Base-by-base conservation (phyloP, 2,329 filamentous ascomycete genomes). In the Claviceps maximensis region DNA sequence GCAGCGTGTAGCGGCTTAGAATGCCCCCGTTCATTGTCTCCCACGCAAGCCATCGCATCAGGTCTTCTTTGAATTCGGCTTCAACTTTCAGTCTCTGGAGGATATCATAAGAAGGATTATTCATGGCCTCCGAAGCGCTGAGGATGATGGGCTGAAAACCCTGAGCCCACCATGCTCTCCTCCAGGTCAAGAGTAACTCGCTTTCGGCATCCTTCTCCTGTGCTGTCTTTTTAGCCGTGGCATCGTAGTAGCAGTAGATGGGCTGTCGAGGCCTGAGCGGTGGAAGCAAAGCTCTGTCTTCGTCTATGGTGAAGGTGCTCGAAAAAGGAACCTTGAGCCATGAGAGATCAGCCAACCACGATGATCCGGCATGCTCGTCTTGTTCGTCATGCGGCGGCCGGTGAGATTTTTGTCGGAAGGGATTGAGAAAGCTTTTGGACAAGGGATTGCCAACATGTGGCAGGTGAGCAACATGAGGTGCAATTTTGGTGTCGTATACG, bases 111-210 rank as follows among this genome's bases (percentile, higher is more conserved):
- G 87, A 70, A 1, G 87, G 87, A 63, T 95, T 93, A 62, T 82
- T 83, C 74, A 84, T 86, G 19, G 90, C 89, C 65, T 97, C 91
- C 1, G 79, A 81, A 17, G 82, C 78, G 50, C 86, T 84, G 53
- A 97, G 70, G 42, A 97, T 86, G 8, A 93, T 76, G 0, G 93
- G 91, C 57, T 77, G 82, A 70, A 97, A 96, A 12, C 91, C 93
- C 62, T 94, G 83, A 0, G 90, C 89, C 87, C 89, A 97, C 89
- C 91, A 97, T 2, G 91, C 90, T 47, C 89, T 80, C 55, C 90
- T 80, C 93, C 93, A 97, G 51, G 87, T 85, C 54, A 95, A 72
- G 49, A 97, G 75, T 55, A 97, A 71, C 54, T 84, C 79, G 62
- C 84, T 84, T 65, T 96, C 87, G 4, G 87, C 86, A 55, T 86